Evolutionary conservation across 2,329 filamentous ascomycete genomes (phyloP), one percentile per base, ranked within the genome.

Genomic region (Metarhizium humberi): DNA sequence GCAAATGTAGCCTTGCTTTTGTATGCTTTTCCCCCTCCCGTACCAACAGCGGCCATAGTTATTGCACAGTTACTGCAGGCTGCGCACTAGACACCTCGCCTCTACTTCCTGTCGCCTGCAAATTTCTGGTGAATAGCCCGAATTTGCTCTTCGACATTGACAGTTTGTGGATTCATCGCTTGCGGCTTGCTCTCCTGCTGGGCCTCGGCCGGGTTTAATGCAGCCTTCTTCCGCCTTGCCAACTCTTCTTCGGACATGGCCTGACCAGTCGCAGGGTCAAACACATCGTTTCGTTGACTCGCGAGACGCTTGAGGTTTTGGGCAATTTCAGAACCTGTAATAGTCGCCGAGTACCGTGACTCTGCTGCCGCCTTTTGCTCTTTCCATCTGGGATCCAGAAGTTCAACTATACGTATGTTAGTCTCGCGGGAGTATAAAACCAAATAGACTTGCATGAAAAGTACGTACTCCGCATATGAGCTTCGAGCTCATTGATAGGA

Each of bases 221-320:
- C 88, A 16, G 87, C 82, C 65, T 85, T 85, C 76, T 95, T 96
- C 64, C 89, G 79, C 57, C 89, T 78, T 11, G 82, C 83, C 54
- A 83, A 74, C 66, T 89, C 88, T 68, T 95, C 91, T 60, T 90
- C 84, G 4, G 85, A 80, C 38, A 90, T 71, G 1, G 82, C 77
- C 60, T 86, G 78, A 1, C 87, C 87, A 0, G 85, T 86, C 16
- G 82, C 78, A 1, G 80, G 76, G 62, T 96, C 92, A 62, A 96
- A 96, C 18, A 96, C 81, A 64, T 96, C 92, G 61, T 81, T 87
- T 50, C 92, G 83, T 70, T 95, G 89, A 61, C 89, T 92, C 29
- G 92, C 91, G 52, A 97, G 78, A n/a, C 92, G 86, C 76, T 97
- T 97, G 59, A 97, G 80, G 68, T 97, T 96, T 69, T 90, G 92